A percentile compares a stretch with the other conserved stretches of the same genome.
phyloP scores from a whole-genome alignment of 2,329 filamentous ascomycete species.

The Phyllachora maydis region DNA sequence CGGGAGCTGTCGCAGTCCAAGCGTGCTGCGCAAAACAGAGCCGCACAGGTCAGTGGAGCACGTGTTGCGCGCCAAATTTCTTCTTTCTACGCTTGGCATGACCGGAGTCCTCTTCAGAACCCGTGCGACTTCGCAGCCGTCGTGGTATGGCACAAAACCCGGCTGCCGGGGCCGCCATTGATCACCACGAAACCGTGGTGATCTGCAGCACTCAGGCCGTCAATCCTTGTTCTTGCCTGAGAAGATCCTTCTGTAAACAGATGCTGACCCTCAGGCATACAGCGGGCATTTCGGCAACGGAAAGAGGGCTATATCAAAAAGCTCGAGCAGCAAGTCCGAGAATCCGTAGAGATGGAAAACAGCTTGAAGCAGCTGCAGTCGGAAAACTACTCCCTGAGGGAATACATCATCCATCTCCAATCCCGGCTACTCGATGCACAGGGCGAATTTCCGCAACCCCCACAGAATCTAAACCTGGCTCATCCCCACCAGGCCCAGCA shows the following conservation, averaged over 20 bases:
- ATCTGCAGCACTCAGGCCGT: too few relatives aligned
- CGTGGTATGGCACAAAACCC: too few relatives aligned
- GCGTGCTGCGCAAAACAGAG: conserved; percentile 87
- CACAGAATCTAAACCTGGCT: conserved; percentile 54
- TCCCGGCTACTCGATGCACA: conserved; percentile 66
- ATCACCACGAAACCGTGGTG: too few relatives aligned
- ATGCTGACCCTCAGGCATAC: conserved; percentile 2
- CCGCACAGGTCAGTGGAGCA: conserved; percentile 78
- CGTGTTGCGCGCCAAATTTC: too few relatives aligned
- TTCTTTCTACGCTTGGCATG: too few relatives aligned
- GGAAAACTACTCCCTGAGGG: conserved; percentile 78
- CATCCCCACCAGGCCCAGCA: conserved; percentile 19
- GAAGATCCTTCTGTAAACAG: conserved; percentile 3
- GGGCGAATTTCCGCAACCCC: conserved; percentile 68
- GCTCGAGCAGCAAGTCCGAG: conserved; percentile 80
- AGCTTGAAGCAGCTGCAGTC: conserved; percentile 62
- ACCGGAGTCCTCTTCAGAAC: too few relatives aligned
- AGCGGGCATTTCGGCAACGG: conserved; percentile 92
- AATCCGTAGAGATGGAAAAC: conserved; percentile 55
- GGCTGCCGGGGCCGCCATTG: too few relatives aligned
- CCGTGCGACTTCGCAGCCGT: too few relatives aligned
- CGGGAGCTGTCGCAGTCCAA: conserved; percentile 89
- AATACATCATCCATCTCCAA: conserved; percentile 85
- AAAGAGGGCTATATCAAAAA: conserved; percentile 98
- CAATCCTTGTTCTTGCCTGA: too few relatives aligned